phyloP scores from a whole-genome alignment of 306 rosid species.

The Sicyos edulis region DNA sequence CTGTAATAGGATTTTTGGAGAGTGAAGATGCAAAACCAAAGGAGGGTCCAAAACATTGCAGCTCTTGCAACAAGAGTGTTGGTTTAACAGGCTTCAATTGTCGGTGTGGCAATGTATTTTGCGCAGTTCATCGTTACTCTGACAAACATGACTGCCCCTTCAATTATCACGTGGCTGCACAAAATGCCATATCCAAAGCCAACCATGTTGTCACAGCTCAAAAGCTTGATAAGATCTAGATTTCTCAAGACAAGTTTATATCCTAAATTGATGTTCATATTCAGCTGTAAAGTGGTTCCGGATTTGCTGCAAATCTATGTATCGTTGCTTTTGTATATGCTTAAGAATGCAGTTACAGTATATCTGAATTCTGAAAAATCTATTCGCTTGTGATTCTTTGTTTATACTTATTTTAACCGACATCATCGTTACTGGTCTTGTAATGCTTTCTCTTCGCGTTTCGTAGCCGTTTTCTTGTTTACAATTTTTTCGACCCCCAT shows the following conservation, averaged over 20 bases:
- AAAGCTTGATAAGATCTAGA: slow-evolving; percentile 82
- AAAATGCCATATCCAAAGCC: slow-evolving; percentile 75
- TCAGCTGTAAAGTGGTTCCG: too few species aligned
- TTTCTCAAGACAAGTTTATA: slow-evolving; percentile 27
- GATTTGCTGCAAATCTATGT: too few species aligned
- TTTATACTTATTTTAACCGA: slow-evolving; percentile 4
- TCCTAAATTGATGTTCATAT: slow-evolving; percentile 38
- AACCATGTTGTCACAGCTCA: slow-evolving; percentile 85
- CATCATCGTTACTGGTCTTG: slow-evolving; percentile 1
- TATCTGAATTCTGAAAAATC: slow-evolving; percentile 13
- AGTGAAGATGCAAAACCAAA: slow-evolving; percentile 49
- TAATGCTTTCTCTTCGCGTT: slow-evolving; percentile 11
- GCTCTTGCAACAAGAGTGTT: slow-evolving; percentile 73
- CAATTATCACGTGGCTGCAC: slow-evolving; percentile 79
- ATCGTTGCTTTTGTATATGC: slow-evolving; percentile 1
- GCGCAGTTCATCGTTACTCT: slow-evolving; percentile 80
- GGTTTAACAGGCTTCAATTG: too few species aligned
- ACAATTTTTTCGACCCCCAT: too few species aligned
- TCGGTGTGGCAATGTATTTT: slow-evolving; percentile 69
- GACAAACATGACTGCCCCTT: slow-evolving; percentile 77
- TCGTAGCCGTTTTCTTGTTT: too few species aligned
- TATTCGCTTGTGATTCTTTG: slow-evolving; percentile 20
- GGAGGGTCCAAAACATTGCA: slow-evolving; percentile 81
- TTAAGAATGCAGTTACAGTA: slow-evolving; percentile 12
- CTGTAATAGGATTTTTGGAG: slow-evolving; percentile 38